A percentile compares a stretch with the other conserved stretches of the same genome.
Conservation (phyloP, 1,139 yeast species). For the Scheffersomyces cryptocercus region DNA sequence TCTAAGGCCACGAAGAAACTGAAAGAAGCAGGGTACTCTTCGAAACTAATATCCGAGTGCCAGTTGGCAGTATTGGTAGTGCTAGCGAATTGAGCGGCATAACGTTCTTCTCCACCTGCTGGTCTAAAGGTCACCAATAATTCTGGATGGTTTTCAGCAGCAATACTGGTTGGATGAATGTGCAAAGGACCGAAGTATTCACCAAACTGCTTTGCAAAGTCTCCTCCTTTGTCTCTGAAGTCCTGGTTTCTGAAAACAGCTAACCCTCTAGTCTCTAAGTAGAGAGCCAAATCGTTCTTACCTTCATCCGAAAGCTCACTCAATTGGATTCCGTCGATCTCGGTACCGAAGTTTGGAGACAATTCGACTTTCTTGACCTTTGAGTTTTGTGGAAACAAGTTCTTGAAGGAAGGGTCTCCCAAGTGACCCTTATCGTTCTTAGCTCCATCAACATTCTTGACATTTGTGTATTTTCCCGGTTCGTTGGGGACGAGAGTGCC, state of each 20-base stretch:
- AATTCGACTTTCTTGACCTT: slow-evolving; percentile 13
- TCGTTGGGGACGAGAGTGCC: slow-evolving; percentile 11
- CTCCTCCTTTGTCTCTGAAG: slow-evolving; percentile 24
- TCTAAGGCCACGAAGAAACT: slow-evolving; percentile 26
- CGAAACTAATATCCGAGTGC: slow-evolving; percentile 29
- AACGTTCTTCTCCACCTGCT: slow-evolving; percentile 21
- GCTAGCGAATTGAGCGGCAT: slow-evolving; percentile 16
- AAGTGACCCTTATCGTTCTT: slow-evolving; percentile 20
- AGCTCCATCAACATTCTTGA: slow-evolving; percentile 13
- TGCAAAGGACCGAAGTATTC: slow-evolving; percentile 27
- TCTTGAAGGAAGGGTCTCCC: slow-evolving; percentile 24
- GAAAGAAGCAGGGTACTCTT: slow-evolving; percentile 25
- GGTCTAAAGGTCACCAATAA: slow-evolving; percentile 24
- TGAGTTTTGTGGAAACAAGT: slow-evolving; percentile 19
- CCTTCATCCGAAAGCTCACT: slow-evolving; percentile 26
- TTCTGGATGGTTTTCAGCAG: slow-evolving; percentile 23
- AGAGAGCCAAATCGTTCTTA: slow-evolving; percentile 27
- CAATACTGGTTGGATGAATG: slow-evolving; percentile 21
- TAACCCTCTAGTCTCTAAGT: slow-evolving; percentile 25
- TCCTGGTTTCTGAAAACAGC: slow-evolving; percentile 27
- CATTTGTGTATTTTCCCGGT: slow-evolving; percentile 12
- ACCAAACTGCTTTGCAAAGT: slow-evolving; percentile 24
- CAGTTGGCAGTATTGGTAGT: slow-evolving; percentile 16
- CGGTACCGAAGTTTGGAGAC: slow-evolving; percentile 30
- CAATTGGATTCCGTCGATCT: slow-evolving; percentile 28